Conservation (phyloP, 495 filamentous ascomycete species). For the Venustampulla echinocandica region DNA sequence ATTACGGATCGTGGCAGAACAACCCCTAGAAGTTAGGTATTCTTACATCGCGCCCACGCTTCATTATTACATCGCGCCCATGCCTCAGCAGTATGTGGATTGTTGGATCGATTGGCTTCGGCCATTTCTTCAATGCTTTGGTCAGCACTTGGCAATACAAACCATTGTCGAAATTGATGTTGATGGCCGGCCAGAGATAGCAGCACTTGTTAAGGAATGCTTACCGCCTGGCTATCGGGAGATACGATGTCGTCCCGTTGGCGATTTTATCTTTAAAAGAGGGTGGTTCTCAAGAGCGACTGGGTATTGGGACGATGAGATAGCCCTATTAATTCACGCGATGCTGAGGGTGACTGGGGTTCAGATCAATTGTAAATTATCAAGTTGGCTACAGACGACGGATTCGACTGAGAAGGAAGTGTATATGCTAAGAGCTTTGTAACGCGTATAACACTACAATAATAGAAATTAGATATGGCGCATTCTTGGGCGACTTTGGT, state of each 20-base stretch:
- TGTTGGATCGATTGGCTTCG: constrained; percentile 4
- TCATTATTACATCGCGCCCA: not conserved
- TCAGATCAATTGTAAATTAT: no score
- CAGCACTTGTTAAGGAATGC: not conserved
- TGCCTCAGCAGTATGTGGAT: constrained; percentile 1
- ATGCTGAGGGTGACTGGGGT: no score
- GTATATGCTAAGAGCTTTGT: no score
- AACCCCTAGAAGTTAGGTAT: not conserved
- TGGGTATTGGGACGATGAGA: no score
- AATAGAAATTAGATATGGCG: no score
- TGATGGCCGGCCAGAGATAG: constrained; percentile 2
- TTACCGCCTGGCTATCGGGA: not conserved
- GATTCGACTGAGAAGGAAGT: no score
- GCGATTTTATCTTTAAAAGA: constrained; percentile 9
- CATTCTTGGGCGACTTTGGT: no score
- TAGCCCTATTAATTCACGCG: no score
- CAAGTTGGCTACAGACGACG: no score
- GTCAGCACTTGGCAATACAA: not conserved
- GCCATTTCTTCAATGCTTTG: constrained; percentile 8
- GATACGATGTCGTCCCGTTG: not conserved
- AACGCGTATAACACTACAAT: no score
- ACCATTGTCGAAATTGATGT: constrained; percentile 3
- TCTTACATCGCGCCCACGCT: not conserved
- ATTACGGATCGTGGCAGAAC: constrained; percentile 1
- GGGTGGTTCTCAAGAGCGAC: no score